Base-by-base conservation (phyloP, 208 protist genomes). In the Leishmania aethiopica region DNA sequence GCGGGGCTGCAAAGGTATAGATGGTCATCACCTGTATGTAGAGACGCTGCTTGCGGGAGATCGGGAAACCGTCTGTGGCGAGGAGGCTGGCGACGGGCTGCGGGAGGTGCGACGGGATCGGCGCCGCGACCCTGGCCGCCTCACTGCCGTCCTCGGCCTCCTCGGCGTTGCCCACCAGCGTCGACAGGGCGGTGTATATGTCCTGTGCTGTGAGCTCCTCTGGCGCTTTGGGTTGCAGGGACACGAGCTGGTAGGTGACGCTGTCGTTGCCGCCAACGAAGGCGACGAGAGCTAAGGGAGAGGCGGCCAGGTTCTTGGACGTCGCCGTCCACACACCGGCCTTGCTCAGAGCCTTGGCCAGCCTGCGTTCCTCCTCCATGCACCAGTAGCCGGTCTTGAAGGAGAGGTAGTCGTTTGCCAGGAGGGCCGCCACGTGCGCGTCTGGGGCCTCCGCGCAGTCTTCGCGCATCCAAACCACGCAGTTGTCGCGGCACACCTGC, bases 311-410 rank as follows among this genome's bases (percentile, higher is more conserved):
- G 59, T 42, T 8, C 60, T 85, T 77, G 25, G 81, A 77, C 2
- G 81, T 81, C 47, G 81, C 55, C 67, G 81, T 85, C 81, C 81
- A 85, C 60, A 73, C 77, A 40, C 81, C 81, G 8, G 59, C 69
- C 70, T 71, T 81, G 13, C 73, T 81, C 55, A 93, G 76, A 22
- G 49, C 83, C 17, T 60, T 51, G 55, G 66, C 78, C 51, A 93
- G 84, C 1, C 42, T 62, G 3, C 73, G 35, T 78, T 95, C 87
- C 66, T 88, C 79, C 64, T 91, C 74, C 69, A 96, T 86, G 84
- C 95, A 96, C 40, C 94, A 72, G 83, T 95, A 96, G 67, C 88
- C 91, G 4, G 90, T 91, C 72, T 84, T 67, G 84, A 95, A 95
- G 71, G 88, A 90, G 53, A 88, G 82, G 83, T 90, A 95, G 80